These are phyloP conservation scores for Firmiana major DNA, from an alignment of 345 rosid species.

Conservation along the genomic window DNA sequence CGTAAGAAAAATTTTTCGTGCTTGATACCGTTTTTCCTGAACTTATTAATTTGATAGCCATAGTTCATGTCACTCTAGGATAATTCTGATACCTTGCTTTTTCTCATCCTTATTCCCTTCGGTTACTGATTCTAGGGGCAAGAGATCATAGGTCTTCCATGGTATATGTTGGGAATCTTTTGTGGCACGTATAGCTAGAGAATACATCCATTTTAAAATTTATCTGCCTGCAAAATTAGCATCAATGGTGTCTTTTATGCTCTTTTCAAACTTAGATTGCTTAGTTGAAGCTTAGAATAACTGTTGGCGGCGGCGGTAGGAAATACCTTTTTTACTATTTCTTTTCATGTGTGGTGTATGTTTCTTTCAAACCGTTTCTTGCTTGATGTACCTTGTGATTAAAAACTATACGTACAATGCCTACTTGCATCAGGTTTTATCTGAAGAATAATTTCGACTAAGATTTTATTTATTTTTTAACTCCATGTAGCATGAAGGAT, in stretches of 20 bases:
- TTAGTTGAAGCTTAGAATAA: no score
- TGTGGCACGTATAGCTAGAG: neutral
- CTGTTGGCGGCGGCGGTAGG: neutral
- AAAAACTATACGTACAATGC: no score
- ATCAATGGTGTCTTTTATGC: neutral
- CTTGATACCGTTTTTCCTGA: no score
- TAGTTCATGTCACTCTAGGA: neutral
- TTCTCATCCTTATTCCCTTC: neutral
- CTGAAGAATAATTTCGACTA: neutral
- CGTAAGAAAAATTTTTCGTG: no score
- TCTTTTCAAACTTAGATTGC: neutral
- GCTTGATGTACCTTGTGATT: no score
- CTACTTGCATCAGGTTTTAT: neutral
- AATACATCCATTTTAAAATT: neutral
- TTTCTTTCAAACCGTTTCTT: no score
- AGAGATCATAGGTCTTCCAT: neutral
- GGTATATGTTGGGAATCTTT: neutral
- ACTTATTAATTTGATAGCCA: neutral
- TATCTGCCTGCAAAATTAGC: neutral
- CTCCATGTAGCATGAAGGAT: conserved; percentile 16
- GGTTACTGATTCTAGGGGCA: neutral
- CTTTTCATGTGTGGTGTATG: neutral
- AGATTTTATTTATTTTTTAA: neutral
- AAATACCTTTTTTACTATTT: no score
- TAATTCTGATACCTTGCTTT: neutral